A percentile compares a stretch with the other conserved stretches of the same genome.
These are phyloP conservation scores for Naganishia vaughanmartiniae DNA, from an alignment of 768 basidiomycete genomes.

Conservation along the genomic window DNA sequence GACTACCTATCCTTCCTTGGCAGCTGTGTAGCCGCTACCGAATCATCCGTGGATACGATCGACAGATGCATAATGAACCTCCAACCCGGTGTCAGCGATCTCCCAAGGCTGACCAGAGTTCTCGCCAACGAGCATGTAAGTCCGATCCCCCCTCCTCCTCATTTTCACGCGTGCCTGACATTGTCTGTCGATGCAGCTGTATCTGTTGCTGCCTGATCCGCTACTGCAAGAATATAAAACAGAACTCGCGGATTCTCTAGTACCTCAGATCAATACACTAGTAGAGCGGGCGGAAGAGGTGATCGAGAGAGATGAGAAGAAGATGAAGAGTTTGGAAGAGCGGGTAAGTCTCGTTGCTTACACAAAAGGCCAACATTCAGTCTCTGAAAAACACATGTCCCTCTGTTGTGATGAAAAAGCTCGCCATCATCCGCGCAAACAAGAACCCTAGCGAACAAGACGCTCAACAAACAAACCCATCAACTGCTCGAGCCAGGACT, in stretches of 20 bases:
- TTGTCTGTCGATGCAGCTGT: slow-evolving; percentile 38
- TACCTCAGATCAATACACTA: slow-evolving; percentile 48
- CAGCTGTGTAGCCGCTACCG: slow-evolving; percentile 3
- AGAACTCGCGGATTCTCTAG: slow-evolving; percentile 40
- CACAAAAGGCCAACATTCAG: too few relatives aligned
- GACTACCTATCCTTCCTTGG: slow-evolving; percentile 19
- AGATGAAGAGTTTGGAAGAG: slow-evolving; percentile 42
- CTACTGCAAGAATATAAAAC: slow-evolving; percentile 44
- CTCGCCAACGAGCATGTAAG: slow-evolving; percentile 47
- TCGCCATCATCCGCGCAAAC: slow-evolving; percentile 14
- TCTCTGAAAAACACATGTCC: too few relatives aligned
- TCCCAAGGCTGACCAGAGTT: slow-evolving; percentile 45
- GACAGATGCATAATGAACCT: slow-evolving; percentile 8
- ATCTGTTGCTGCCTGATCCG: slow-evolving; percentile 47
- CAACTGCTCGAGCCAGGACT: not conserved
- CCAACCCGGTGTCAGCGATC: slow-evolving; percentile 39
- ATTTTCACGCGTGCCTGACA: not conserved
- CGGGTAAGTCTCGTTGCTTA: slow-evolving; percentile 32
- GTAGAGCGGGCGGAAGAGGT: slow-evolving; percentile 40
- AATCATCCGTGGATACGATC: slow-evolving; percentile 7
- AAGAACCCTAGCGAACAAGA: slow-evolving; percentile 6
- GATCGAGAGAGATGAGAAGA: slow-evolving; percentile 34
- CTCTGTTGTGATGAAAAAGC: not conserved
- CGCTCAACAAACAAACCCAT: not conserved
- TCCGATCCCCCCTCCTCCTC: not conserved